Base-by-base conservation (phyloP, 2,329 filamentous ascomycete genomes). In the Talaromyces funiculosus region DNA sequence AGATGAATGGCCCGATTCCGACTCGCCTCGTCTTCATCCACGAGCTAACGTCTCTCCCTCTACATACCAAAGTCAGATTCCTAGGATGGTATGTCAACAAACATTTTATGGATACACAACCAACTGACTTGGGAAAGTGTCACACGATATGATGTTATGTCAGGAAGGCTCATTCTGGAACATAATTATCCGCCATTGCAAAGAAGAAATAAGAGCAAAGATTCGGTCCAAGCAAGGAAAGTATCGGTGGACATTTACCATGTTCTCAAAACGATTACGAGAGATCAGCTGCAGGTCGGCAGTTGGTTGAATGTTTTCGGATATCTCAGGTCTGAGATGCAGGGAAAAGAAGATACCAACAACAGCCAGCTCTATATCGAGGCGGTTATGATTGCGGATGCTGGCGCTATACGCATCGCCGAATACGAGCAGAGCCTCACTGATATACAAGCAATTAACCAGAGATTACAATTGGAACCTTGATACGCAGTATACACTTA, bases 291-390 rank as follows among this genome's bases (percentile, higher is more conserved):
- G 57, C 81, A 86, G 55, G 77, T 89, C 26, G 93, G 93, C n/a
- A 82, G 88, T 62, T 97, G 92, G 92, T 75, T 97, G 54, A 96
- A 97, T 71, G 82, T 97, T 3, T 84, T 97, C 65, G 93, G 92
- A 5, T 95, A 95, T 72, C 79, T 92, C 71, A 45, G 56, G 67
- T 24, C 42, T 20, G 45, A 43, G 4, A 31, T 7, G 31, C n/a
- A 38, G 8, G 20, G 9, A 8, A 18, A 60, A 14, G 12, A 54
- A 12, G 40, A 62, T 20, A 42, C 9, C 12, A 31, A 45, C 4
- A 22, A 42, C 38, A 12, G 64, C 57, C 73, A 81, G 29, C 5
- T 77, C 10, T 72, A 71, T 59, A 78, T 96, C 18, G 90, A 96
- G 70, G 91, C 90, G 1, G 73, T 94, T 49, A 78, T 92, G 68